A percentile compares a stretch with the other conserved stretches of the same genome.
Conservation (phyloP, 2,329 filamentous ascomycete species). For the Thermoascus crustaceus region DNA sequence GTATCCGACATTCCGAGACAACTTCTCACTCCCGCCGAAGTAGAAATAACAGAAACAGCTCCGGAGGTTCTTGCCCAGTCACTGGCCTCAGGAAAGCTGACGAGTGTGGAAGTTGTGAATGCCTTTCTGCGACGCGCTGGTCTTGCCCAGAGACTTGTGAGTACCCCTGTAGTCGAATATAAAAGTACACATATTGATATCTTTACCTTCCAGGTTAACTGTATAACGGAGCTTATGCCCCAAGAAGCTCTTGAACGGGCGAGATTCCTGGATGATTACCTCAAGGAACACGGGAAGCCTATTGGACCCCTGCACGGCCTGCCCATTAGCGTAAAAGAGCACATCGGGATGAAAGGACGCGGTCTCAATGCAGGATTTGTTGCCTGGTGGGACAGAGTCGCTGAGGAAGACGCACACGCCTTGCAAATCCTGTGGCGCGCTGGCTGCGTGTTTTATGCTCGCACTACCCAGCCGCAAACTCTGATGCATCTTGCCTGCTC, state of each 20-base stretch:
- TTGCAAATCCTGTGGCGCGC: conserved; percentile 20
- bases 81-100: conserved; percentile 39
- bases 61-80: conserved; percentile 35
- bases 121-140: conserved; percentile 50
- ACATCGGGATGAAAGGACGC: conserved; percentile 18
- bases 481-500: conserved; percentile 1
- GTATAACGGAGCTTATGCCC: conserved; percentile 41
- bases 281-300: conserved; percentile 21
- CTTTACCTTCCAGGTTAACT: conserved; percentile 38
- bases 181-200: conserved; percentile 1
- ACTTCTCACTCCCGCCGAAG: conserved; percentile 40
- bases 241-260: conserved; percentile 37
- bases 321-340: conserved; percentile 41
- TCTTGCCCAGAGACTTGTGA: conserved; percentile 44
- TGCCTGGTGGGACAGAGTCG: conserved; percentile 17
- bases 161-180: conserved; percentile 31
- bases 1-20: conserved; percentile 33
- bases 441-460: conserved; percentile 23
- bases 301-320: conserved; percentile 48
- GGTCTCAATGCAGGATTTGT: conserved; percentile 20
- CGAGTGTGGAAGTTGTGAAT: conserved; percentile 38
- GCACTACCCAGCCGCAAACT: conserved; percentile 22
- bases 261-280: conserved; percentile 33
- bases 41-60: conserved; percentile 43
- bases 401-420: conserved; percentile 16